Evolutionary conservation across 2,329 filamentous ascomycete genomes (phyloP).

Genomic region (Aspergillus fructus): DNA sequence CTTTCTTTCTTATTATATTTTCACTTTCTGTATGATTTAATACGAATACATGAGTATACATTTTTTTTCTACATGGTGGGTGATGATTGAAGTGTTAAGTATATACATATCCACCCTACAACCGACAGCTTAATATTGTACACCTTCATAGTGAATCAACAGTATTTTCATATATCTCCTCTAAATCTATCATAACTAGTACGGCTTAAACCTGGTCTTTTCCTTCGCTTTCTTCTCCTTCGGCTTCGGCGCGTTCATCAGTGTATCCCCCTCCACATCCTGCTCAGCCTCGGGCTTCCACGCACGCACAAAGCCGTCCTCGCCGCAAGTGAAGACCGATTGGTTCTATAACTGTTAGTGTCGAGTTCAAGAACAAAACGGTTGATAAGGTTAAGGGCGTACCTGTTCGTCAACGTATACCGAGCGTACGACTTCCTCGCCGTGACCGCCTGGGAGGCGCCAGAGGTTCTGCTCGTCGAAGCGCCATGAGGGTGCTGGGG

Average conservation of each 20-base stretch:
- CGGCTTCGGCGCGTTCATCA: slow-evolving; percentile 24
- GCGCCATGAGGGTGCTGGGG: slow-evolving; percentile 35
- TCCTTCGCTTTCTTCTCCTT: slow-evolving; percentile 35
- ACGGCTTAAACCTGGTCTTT: slow-evolving; percentile 42
- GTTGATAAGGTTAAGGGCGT: slow-evolving; percentile 1
- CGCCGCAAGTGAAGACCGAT: slow-evolving; percentile 46
- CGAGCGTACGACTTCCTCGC: slow-evolving; percentile 49
- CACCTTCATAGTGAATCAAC: too few relatives aligned
- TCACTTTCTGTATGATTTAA: too few relatives aligned
- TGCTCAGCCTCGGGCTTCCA: slow-evolving; percentile 29
- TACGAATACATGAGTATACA: too few relatives aligned
- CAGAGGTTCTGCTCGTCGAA: slow-evolving; percentile 42
- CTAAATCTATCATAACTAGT: slow-evolving; percentile 10
- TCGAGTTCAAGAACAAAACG: not conserved
- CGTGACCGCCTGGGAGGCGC: slow-evolving; percentile 48
- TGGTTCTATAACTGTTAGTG: slow-evolving; percentile 28
- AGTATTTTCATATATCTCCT: not conserved
- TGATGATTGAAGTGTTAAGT: not conserved
- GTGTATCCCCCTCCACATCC: slow-evolving; percentile 13
- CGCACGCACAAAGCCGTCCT: slow-evolving; percentile 44
- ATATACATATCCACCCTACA: not conserved
- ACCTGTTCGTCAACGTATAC: slow-evolving; percentile 47
- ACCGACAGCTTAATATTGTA: too few relatives aligned
- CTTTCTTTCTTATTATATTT: not conserved
- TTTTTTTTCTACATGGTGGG: too few relatives aligned